phyloP scores from a whole-genome alignment of 352 stramenopile species.

The Globisporangium heterothallicum region DNA sequence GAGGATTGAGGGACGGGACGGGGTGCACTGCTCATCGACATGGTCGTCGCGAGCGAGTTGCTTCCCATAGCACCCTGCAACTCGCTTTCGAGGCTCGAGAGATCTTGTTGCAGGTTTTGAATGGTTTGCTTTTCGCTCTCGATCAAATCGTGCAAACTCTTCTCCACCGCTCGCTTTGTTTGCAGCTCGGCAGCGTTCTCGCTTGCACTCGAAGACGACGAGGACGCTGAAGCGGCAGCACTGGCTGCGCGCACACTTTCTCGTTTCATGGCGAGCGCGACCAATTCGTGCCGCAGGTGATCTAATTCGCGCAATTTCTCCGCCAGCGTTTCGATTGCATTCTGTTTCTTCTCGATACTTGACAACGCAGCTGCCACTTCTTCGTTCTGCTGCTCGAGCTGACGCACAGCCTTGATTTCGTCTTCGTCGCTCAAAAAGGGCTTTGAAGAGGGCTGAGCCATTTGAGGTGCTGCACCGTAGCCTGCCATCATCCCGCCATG shows the following conservation, averaged over 20 bases:
- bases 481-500: not conserved
- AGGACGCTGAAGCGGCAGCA: constrained; percentile 3
- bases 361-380: constrained; percentile 32
- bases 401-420: constrained; percentile 36
- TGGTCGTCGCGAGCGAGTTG: constrained; percentile 20
- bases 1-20: not conserved
- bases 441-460: constrained; percentile 21
- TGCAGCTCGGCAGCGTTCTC: constrained; percentile 22
- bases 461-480: constrained; percentile 3
- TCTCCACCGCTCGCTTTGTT: constrained; percentile 33
- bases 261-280: constrained; percentile 61
- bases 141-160: constrained; percentile 46
- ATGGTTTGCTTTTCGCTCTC: constrained; percentile 51
- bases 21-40: not conserved
- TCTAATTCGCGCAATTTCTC: constrained; percentile 68
- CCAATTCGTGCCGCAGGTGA: constrained; percentile 64
- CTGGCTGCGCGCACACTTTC: constrained; percentile 39
- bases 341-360: constrained; percentile 59
- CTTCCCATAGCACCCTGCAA: constrained; percentile 32
- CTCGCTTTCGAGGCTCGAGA: constrained; percentile 43
- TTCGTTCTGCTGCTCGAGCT: constrained; percentile 61
- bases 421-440: constrained; percentile 59
- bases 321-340: constrained; percentile 47
- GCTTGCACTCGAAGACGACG: constrained; percentile 5
- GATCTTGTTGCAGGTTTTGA: constrained; percentile 45